Evolutionary conservation across 169 alveolate genomes (phyloP), one percentile per base, ranked within the genome.

Genomic region (Plasmodium inui): DNA sequence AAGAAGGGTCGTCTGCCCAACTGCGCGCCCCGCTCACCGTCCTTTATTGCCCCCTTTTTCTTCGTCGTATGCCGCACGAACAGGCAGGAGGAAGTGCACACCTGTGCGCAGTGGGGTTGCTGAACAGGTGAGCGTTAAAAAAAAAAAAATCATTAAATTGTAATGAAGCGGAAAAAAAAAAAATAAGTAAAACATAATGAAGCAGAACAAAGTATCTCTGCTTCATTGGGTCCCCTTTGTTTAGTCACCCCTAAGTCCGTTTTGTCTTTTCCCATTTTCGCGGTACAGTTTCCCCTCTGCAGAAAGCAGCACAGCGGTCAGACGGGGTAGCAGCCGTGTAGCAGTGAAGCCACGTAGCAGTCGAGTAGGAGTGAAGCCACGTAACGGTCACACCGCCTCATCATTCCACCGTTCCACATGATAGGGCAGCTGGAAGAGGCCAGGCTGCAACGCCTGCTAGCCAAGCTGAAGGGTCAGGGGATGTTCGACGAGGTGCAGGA

Each of bases 401-500:
- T 1, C 73, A 19, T 2, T 26, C 32, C 71, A n/a, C 19, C 37
- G 46, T 17, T 30, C 22, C 8, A 14, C 84, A 88, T 61, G 70
- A 78, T 8, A 9, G 12, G 32, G n/a, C 9, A 67, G n/a, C 78
- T 39, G 6, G 94, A 90, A 44, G 94, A 79, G 19, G 28, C 28
- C 22, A 22, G 53, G 17, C 72, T 81, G 53, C 41, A 81, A 17
- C 37, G 55, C 8, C 37, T 78, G 19, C 46, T 90, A 19, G 73
- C 17, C 37, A 90, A 39, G n/a, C 14, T 44, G 9, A 30, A 78
- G 12, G 53, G 73, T 1, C 73, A 74, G 28, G 73, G 91, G 32
- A 74, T 90, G 50, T 90, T 80, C 46, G 94, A 82, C 7, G 94
- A 90, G 34, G 9, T 90, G 34, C 28, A 81, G 0, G 50, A 90